These are phyloP conservation scores for Ceratobasidium sp. DNA, from an alignment of 1,284 basidiomycete species.

Conservation along the genomic window DNA sequence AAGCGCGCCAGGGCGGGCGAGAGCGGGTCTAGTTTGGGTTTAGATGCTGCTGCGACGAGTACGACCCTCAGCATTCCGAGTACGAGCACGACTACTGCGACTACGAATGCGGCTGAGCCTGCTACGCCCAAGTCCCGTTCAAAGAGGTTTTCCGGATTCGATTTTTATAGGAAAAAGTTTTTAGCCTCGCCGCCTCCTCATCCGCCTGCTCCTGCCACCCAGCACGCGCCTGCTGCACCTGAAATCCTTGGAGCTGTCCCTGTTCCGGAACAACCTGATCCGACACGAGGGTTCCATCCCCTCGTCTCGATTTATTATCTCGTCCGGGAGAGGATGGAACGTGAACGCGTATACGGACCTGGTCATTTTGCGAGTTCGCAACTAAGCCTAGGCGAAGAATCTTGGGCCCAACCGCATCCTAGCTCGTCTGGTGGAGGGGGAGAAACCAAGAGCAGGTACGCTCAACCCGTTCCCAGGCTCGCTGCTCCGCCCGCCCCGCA, in stretches of 20 bases:
- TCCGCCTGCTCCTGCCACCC: conserved; percentile 54
- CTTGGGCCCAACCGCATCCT: background rate
- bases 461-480: conserved; percentile 81
- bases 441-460: conserved; percentile 68
- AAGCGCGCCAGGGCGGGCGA: conserved; percentile 70
- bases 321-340: conserved; percentile 93
- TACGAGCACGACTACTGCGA: conserved; percentile 5
- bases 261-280: conserved; percentile 65
- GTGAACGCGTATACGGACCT: conserved; percentile 91
- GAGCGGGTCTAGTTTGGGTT: conserved; percentile 55
- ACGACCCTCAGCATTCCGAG: conserved; percentile 9
- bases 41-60: conserved; percentile 1
- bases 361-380: conserved; percentile 95
- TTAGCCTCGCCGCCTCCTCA: conserved; percentile 74
- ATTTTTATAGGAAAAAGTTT: conserved; percentile 92
- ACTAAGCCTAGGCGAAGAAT: conserved; percentile 56
- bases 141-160: conserved; percentile 87
- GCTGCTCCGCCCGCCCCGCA: conserved; percentile 83
- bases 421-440: background rate
- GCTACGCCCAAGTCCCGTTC: conserved; percentile 54
- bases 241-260: conserved; percentile 61
- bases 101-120: no score
- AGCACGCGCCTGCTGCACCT: conserved; percentile 57
- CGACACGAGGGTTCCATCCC: conserved; percentile 93
- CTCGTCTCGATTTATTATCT: conserved; percentile 97